Evolutionary conservation across 306 rosid species (phyloP).

Genomic region (Cicer chorassanicum): DNA sequence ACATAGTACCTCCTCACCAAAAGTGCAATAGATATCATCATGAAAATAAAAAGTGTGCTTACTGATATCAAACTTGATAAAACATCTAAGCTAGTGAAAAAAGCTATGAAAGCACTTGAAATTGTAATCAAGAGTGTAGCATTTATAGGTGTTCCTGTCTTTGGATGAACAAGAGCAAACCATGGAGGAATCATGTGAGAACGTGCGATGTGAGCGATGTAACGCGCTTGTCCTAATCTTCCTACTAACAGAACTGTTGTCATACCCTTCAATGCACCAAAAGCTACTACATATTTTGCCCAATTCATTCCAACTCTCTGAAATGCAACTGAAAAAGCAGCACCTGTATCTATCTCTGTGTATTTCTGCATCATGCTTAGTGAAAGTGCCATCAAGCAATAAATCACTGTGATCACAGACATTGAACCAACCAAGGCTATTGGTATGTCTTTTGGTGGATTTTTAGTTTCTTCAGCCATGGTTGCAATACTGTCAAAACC

Average conservation of each 20-base stretch:
- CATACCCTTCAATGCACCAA: constrained; percentile 81
- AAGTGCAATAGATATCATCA: constrained; percentile 78
- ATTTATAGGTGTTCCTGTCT: constrained; percentile 79
- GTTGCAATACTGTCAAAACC: constrained; percentile 73
- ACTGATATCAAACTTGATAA: constrained; percentile 68
- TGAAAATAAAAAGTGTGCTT: constrained; percentile 74
- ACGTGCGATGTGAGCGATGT: constrained; percentile 77
- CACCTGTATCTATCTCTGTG: constrained; percentile 59
- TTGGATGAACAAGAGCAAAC: constrained; percentile 82
- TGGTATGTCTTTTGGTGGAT: constrained; percentile 75
- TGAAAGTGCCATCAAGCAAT: constrained; percentile 75
- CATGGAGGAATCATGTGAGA: constrained; percentile 83
- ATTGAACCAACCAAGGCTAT: constrained; percentile 73
- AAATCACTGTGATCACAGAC: constrained; percentile 68
- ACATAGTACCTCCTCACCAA: constrained; percentile 81
- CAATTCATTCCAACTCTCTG: constrained; percentile 75
- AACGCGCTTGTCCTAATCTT: constrained; percentile 62
- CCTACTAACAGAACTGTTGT: constrained; percentile 76
- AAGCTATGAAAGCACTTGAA: constrained; percentile 60
- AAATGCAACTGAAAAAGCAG: constrained; percentile 74
- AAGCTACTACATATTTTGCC: constrained; percentile 77
- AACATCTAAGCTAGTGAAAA: constrained; percentile 68
- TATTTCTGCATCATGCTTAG: constrained; percentile 82
- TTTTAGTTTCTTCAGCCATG: constrained; percentile 81
- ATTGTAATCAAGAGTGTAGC: constrained; percentile 68